Base-by-base conservation (phyloP, 1,284 basidiomycete species). In the Tilletiopsis washingtonensis region DNA sequence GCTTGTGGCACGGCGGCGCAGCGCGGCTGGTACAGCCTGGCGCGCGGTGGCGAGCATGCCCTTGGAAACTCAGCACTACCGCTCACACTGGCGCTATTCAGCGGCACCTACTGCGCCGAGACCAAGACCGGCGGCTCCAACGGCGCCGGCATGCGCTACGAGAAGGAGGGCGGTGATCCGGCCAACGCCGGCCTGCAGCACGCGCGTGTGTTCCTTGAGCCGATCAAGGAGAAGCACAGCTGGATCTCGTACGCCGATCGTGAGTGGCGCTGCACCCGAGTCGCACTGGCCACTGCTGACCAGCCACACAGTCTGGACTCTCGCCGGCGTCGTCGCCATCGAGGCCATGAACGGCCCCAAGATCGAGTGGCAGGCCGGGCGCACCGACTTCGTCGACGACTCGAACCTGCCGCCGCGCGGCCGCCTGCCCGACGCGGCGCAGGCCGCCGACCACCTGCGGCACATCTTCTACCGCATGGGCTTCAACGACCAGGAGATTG, bases 371-470 rank as follows among this genome's bases (percentile, higher is more conserved):
- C 71, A 75, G 49, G 69, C 77, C 5, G 78, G 78, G 45, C 66
- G 78, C 48, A 75, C 73, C 34, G 78, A 79, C 62, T 78, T 77
- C 57, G 66, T 69, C 23, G 64, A 70, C 45, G 76, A 74, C 43
- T 57, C 75, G 65, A 46, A 43, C 9, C 54, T 64, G 15, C 66
- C 66, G 20, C 71, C 76, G 59, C 58, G 77, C 67, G 52, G 75
- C 42, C 67, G 93, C 74, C 83, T 98, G 36, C 93, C 93, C 20
- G 93, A 97, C 73, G 93, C 84, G 34, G 71, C 82, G 23, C 84
- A 88, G 74, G 91, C 86, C 42, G 76, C 82, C 50, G 83, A 88
- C 73, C 93, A 98, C 74, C 77, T 97, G 54, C 82, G 93, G 78
- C 79, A 61, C 83, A 73, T 76, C 55, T 76, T 76, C 62, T 67